These are phyloP conservation scores for Delphinella strobiligena DNA, from an alignment of 2,329 filamentous ascomycete species.

Conservation along the genomic window DNA sequence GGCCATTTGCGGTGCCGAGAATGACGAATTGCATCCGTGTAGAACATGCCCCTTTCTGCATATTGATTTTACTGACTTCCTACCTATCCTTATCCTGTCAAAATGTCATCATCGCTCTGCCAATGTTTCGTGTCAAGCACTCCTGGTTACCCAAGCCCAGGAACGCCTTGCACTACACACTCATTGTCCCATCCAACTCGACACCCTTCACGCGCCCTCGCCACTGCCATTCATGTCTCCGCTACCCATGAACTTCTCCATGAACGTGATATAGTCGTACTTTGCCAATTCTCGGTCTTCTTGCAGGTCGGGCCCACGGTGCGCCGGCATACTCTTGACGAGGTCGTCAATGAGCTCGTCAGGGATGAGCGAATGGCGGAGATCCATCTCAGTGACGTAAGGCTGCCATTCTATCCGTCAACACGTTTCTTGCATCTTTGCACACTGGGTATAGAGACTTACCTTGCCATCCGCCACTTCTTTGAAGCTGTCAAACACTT, in stretches of 20 bases:
- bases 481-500: constrained; percentile 94
- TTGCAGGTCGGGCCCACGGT: constrained; percentile 73
- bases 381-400: constrained; percentile 95
- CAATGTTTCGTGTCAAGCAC: no score
- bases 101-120: no score
- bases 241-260: constrained; percentile 55
- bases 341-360: constrained; percentile 95
- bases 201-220: no score
- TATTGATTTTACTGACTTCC: no score
- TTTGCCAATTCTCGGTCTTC: constrained; percentile 76
- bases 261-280: constrained; percentile 94
- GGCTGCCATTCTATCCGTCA: constrained; percentile 36
- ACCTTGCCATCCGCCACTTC: constrained; percentile 95
- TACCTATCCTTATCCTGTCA: no score
- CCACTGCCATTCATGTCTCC: background rate
- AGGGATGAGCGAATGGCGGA: constrained; percentile 86
- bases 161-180: no score
- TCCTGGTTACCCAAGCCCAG: no score
- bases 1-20: no score
- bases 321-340: constrained; percentile 70
- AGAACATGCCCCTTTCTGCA: no score
- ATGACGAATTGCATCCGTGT: no score
- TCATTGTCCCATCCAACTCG: no score
- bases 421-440: background rate
- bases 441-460: constrained; percentile 15